phyloP scores from a whole-genome alignment of 805 yeast genomes.

The Kluyveromyces lactis region DNA sequence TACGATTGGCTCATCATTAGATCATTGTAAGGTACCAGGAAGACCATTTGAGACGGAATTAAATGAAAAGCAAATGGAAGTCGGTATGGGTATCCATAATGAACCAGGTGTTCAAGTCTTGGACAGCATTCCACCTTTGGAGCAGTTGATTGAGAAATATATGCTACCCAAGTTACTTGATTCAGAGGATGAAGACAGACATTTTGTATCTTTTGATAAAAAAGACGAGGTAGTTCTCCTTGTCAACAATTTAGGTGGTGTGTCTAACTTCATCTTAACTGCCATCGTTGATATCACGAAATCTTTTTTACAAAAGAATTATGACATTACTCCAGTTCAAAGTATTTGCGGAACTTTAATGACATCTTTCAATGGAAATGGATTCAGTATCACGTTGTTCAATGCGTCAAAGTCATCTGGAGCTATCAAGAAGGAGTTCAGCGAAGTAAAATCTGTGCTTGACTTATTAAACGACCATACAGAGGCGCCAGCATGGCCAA shows the following conservation, averaged over 20 bases:
- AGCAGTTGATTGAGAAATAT: slow-evolving; percentile 44
- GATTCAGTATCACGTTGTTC: slow-evolving; percentile 76
- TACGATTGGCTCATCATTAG: slow-evolving; percentile 84
- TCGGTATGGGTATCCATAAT: slow-evolving; percentile 94
- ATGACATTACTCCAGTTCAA: slow-evolving; percentile 56
- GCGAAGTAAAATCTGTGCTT: slow-evolving; percentile 33
- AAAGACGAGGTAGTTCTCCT: slow-evolving; percentile 64
- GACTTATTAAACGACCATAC: slow-evolving; percentile 63
- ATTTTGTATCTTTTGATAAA: slow-evolving; percentile 60
- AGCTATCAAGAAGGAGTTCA: slow-evolving; percentile 26
- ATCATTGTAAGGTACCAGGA: slow-evolving; percentile 87
- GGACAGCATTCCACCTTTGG: slow-evolving; percentile 58
- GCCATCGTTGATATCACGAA: slow-evolving; percentile 60
- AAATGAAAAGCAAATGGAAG: slow-evolving; percentile 60
- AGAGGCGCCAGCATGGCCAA: slow-evolving; percentile 74
- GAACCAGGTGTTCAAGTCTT: slow-evolving; percentile 71
- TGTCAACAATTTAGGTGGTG: slow-evolving; percentile 84
- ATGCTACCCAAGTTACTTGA: slow-evolving; percentile 58
- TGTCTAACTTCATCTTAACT: slow-evolving; percentile 69
- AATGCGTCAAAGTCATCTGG: slow-evolving; percentile 50
- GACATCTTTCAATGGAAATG: slow-evolving; percentile 88
- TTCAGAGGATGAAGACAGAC: slow-evolving; percentile 62
- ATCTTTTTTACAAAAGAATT: slow-evolving; percentile 42
- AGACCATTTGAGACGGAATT: slow-evolving; percentile 49
- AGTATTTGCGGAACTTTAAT: slow-evolving; percentile 71